These are phyloP conservation scores for Clonostachys sp. DNA, from an alignment of 2,329 filamentous ascomycete species.

Conservation along the genomic window DNA sequence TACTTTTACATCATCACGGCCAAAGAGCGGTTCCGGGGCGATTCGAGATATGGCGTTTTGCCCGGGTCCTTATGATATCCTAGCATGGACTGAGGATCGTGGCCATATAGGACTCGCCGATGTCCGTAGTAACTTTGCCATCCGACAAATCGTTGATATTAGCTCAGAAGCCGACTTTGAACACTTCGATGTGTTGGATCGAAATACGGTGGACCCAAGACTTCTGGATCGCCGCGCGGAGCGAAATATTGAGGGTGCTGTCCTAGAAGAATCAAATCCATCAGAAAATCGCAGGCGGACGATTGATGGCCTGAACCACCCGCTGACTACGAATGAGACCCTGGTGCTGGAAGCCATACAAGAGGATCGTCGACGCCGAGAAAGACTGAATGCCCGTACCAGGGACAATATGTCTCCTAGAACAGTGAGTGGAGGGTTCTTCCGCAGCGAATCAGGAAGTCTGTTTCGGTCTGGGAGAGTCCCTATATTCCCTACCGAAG, in stretches of 20 bases:
- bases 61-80: constrained; percentile 81
- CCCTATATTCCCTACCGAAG: background rate
- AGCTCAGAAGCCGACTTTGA: constrained; percentile 53
- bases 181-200: constrained; percentile 51
- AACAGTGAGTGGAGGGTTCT: background rate
- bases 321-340: constrained; percentile 49
- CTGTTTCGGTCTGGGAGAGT: too few relatives aligned
- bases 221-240: constrained; percentile 42
- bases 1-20: constrained; percentile 73
- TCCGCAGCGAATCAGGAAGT: background rate
- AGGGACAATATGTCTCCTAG: background rate
- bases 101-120: constrained; percentile 72
- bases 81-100: constrained; percentile 92
- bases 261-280: background rate
- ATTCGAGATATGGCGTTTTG: constrained; percentile 91
- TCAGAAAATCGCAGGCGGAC: constrained; percentile 17
- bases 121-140: constrained; percentile 59
- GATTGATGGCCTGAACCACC: constrained; percentile 41
- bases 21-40: constrained; percentile 67
- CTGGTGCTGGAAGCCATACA: constrained; percentile 52
- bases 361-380: constrained; percentile 45
- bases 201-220: constrained; percentile 47
- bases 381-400: constrained; percentile 23
- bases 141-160: constrained; percentile 65
- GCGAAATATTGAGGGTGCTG: constrained; percentile 16